A percentile compares a stretch with the other conserved stretches of the same genome.
Conservation (phyloP, 2,329 filamentous ascomycete genomes). For the Phyllosticta citribraziliensis region DNA sequence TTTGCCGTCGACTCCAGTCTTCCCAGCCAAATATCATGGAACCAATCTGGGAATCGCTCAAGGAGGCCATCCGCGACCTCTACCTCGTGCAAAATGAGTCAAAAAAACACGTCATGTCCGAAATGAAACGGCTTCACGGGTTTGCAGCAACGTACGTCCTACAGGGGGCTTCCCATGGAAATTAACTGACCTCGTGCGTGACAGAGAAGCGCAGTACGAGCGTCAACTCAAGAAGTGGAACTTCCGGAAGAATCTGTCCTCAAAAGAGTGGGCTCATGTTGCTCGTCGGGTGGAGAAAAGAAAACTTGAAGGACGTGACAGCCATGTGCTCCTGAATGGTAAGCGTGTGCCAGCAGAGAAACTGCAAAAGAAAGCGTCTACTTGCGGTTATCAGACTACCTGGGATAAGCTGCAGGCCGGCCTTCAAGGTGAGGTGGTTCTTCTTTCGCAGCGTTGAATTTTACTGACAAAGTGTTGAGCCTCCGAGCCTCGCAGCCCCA, state of each 20-base stretch:
- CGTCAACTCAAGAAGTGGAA: constrained; percentile 19
- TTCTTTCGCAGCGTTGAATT: too few species aligned
- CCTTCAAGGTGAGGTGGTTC: neutral
- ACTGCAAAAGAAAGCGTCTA: neutral
- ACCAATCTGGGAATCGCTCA: constrained; percentile 14
- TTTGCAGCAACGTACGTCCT: constrained; percentile 6
- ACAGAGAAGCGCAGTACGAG: constrained; percentile 17
- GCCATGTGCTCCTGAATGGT: neutral
- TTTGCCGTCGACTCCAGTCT: too few species aligned
- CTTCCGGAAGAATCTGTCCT: constrained; percentile 17
- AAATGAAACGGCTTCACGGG: neutral
- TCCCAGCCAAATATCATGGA: constrained; percentile 11
- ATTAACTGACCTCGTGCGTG: neutral
- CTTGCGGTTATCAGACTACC: neutral
- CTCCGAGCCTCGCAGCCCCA: neutral
- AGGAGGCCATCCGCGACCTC: constrained; percentile 15
- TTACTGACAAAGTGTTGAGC: neutral
- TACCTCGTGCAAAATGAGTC: constrained; percentile 4
- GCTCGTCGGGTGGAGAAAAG: constrained; percentile 13
- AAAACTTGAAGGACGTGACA: constrained; percentile 15
- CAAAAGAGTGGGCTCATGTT: constrained; percentile 15
- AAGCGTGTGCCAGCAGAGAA: neutral
- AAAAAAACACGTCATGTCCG: neutral
- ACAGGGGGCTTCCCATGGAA: neutral
- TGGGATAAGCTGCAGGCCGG: neutral